Evolutionary conservation across 495 filamentous ascomycete genomes (phyloP).

Genomic region (Daldinia decipiens): DNA sequence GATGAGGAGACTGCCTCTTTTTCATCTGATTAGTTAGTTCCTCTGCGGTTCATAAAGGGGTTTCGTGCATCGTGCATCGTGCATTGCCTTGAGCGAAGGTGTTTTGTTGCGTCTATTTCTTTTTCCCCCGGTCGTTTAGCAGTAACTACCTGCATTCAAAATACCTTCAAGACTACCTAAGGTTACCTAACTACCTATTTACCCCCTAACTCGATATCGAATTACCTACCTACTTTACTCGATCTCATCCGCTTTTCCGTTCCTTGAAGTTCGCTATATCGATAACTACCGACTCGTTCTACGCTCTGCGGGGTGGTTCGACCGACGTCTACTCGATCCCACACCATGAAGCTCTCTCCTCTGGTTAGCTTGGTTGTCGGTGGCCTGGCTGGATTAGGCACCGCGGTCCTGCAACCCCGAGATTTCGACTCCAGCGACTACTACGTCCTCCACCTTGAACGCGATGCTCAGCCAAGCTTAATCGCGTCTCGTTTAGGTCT

Average conservation of each 20-base stretch:
- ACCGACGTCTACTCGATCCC: conserved; percentile 28
- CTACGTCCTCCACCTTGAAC: conserved; percentile 85
- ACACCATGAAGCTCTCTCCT: conserved; percentile 57
- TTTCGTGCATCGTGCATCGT: conserved; percentile 33
- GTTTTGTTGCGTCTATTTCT: conserved; percentile 17
- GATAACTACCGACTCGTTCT: conserved; percentile 6
- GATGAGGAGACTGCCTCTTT: conserved; percentile 19
- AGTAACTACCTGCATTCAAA: conserved; percentile 7
- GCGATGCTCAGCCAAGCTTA: conserved; percentile 70
- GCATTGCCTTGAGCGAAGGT: conserved; percentile 37
- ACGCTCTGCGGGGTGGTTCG: conserved; percentile 4
- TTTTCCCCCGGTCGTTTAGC: neutral
- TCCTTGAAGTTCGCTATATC: conserved; percentile 6
- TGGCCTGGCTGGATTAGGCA: conserved; percentile 64
- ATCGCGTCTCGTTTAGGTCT: conserved; percentile 79
- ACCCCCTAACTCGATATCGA: neutral
- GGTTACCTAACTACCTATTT: neutral
- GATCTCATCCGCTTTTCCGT: conserved; percentile 11
- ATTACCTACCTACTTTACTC: conserved; percentile 7
- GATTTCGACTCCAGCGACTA: conserved; percentile 83
- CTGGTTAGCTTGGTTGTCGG: conserved; percentile 57
- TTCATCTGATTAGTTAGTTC: conserved; percentile 27
- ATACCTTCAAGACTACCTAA: neutral
- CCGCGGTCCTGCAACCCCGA: conserved; percentile 61
- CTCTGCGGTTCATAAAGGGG: conserved; percentile 38